A percentile compares a stretch with the other conserved stretches of the same genome.
phyloP scores from a whole-genome alignment of 768 basidiomycete genomes.

The Tylopilus felleus region DNA sequence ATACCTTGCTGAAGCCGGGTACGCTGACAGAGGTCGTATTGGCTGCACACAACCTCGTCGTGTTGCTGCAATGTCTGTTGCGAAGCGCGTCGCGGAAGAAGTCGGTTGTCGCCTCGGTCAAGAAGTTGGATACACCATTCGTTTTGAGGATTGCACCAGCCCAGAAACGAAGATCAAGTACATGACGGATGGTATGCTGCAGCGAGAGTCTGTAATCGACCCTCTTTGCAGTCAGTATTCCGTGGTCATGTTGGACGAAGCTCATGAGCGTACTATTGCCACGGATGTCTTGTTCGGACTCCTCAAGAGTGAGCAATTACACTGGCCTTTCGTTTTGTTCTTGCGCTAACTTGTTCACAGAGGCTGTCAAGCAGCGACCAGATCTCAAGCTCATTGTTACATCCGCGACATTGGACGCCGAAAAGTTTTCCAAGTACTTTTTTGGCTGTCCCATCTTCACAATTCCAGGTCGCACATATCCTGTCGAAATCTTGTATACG shows the following conservation, averaged over 20 bases:
- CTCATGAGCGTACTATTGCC: conserved; percentile 97
- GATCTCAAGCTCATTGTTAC: conserved; percentile 98
- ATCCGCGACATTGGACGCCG: conserved; percentile 97
- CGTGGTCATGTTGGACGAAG: conserved; percentile 97
- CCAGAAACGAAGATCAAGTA: conserved; percentile 99
- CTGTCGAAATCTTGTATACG: conserved; percentile 96
- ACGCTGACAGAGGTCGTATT: conserved; percentile 84
- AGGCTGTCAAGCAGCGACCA: conserved; percentile 90
- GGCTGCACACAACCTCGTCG: conserved; percentile 99
- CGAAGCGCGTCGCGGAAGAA: conserved; percentile 97
- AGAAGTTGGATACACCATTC: conserved; percentile 97
- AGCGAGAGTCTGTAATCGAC: conserved; percentile 94
- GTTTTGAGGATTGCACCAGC: conserved; percentile 98
- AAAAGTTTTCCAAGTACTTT: conserved; percentile 99
- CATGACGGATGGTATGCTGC: conserved; percentile 99
- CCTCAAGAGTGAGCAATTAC: conserved; percentile 52
- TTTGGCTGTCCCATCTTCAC: conserved; percentile 99
- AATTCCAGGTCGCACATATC: conserved; percentile 99
- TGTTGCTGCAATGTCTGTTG: conserved; percentile 98
- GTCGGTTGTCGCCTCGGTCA: conserved; percentile 96
- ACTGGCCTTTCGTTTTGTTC: neutral
- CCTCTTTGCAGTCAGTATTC: conserved; percentile 91
- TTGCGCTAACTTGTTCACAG: conserved; percentile 41
- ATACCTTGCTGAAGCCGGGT: conserved; percentile 94
- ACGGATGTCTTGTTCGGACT: conserved; percentile 98